Evolutionary conservation across 2,329 filamentous ascomycete species (phyloP).

Genomic region (Fusarium siculi): DNA sequence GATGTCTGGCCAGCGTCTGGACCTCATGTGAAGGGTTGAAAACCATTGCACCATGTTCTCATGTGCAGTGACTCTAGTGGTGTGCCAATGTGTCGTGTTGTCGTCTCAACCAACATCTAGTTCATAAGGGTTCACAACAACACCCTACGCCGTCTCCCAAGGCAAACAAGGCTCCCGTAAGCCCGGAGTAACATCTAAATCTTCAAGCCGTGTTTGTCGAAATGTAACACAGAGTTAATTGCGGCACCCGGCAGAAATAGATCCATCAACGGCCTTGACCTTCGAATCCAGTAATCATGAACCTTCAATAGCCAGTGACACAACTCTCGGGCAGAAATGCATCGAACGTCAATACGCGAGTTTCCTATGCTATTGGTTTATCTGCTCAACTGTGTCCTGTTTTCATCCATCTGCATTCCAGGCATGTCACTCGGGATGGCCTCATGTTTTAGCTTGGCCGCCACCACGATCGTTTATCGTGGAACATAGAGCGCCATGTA

Average conservation of each 20-base stretch:
- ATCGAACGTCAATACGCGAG: conserved; percentile 1
- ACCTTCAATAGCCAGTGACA: neutral
- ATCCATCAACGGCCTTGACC: neutral
- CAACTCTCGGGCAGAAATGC: neutral
- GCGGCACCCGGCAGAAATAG: neutral
- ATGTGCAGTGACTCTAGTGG: neutral
- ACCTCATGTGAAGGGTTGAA: neutral
- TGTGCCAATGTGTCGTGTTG: neutral
- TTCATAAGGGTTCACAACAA: neutral
- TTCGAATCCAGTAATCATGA: neutral
- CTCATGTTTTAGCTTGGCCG: neutral
- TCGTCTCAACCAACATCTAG: neutral
- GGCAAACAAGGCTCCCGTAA: neutral
- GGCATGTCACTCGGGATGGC: neutral
- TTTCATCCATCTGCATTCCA: conserved; percentile 24
- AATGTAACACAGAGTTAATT: neutral
- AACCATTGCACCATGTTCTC: neutral
- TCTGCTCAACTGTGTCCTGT: neutral
- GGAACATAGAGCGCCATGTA: neutral
- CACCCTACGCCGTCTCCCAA: neutral
- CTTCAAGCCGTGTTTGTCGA: neutral
- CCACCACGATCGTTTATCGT: neutral
- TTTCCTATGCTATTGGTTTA: neutral
- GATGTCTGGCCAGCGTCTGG: too few relatives aligned
- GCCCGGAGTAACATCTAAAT: neutral